Evolutionary conservation across 805 yeast genomes (phyloP), one percentile per base, ranked within the genome.

Genomic region (Starmerella apis): DNA sequence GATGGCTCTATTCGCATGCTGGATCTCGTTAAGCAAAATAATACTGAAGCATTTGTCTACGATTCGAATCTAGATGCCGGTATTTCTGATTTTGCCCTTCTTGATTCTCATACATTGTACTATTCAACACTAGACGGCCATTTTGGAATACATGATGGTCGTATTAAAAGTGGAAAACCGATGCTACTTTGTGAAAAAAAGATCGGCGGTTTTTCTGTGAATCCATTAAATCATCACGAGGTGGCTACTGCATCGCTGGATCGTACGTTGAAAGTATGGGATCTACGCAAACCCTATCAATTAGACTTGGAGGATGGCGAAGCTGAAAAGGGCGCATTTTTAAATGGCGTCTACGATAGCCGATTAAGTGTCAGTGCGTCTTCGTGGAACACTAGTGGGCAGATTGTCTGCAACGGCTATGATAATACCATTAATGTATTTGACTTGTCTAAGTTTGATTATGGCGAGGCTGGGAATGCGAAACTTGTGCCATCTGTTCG

Each of bases 211-310:
- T 86, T 92, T 65, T 62, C 81, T 1, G 75, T 86, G 16, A 86
- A 86, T 59, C 97, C 97, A 1, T 64, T 68, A 16, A 70, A 73
- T 30, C 67, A 74, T 1, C 64, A 79, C 56, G 83, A 83, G 55
- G 72, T 87, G 1, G 94, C 90, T 0, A 82, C 96, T 0, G 95
- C 88, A 0, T 87, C 96, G 0, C 71, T 92, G 43, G 98, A 90
- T 64, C 69, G 97, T 58, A 77, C 92, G 0, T 62, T 92, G 65
- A 78, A 83, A 54, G 64, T 90, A 0, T 90, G 96, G 96, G 98
- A 90, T 65, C 65, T 87, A 20, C 72, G 98, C 51, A 44, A 48
- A 16, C 55, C 59, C 16, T 42, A 52, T 43, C 56, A 52, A 19
- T 23, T 50, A 3, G 48, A 50, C 18, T 20, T 23, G 25, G 54